Percentiles rank a stretch among this genome's conserved stretches.
These are phyloP conservation scores for Globisporangium lucens DNA, from an alignment of 352 stramenopile species.

Conservation along the genomic window DNA sequence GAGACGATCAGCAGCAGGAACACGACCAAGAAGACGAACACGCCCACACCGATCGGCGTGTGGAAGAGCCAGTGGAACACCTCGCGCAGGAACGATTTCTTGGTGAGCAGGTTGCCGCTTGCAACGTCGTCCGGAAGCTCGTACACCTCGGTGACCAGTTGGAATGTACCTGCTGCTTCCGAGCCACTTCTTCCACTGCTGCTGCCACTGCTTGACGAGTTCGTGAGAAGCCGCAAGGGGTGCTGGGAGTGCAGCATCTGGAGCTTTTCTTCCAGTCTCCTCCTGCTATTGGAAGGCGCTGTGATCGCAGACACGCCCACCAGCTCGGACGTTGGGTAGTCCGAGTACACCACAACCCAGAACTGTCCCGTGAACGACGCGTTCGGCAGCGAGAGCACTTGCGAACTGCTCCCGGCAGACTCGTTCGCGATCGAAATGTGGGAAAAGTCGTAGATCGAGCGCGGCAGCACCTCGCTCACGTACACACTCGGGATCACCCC, in stretches of 20 bases:
- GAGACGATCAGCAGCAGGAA: slow-evolving; percentile 37
- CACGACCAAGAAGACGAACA: slow-evolving; percentile 43
- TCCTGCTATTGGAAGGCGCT: background rate
- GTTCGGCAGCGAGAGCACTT: slow-evolving; percentile 48
- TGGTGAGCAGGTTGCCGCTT: slow-evolving; percentile 32
- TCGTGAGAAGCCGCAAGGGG: slow-evolving; percentile 9
- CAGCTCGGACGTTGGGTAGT: slow-evolving; percentile 34
- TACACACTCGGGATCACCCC: slow-evolving; percentile 51
- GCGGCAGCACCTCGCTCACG: slow-evolving; percentile 62
- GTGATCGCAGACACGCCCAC: slow-evolving; percentile 15
- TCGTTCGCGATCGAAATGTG: slow-evolving; percentile 44
- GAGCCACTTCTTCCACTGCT: slow-evolving; percentile 5
- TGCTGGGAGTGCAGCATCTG: slow-evolving; percentile 10
- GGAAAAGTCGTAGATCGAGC: slow-evolving; percentile 76
- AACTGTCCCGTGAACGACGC: slow-evolving; percentile 60
- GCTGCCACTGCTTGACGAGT: background rate
- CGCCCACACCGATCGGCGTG: slow-evolving; percentile 37
- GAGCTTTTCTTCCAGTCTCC: background rate
- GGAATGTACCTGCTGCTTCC: slow-evolving; percentile 22
- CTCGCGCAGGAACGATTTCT: slow-evolving; percentile 43
- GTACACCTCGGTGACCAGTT: slow-evolving; percentile 44
- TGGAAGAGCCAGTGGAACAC: slow-evolving; percentile 53
- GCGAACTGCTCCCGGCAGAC: slow-evolving; percentile 10
- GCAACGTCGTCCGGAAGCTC: slow-evolving; percentile 18
- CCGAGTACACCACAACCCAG: slow-evolving; percentile 72